Evolutionary conservation across 768 basidiomycete species (phyloP).

Genomic region (Lyophyllum atratum): DNA sequence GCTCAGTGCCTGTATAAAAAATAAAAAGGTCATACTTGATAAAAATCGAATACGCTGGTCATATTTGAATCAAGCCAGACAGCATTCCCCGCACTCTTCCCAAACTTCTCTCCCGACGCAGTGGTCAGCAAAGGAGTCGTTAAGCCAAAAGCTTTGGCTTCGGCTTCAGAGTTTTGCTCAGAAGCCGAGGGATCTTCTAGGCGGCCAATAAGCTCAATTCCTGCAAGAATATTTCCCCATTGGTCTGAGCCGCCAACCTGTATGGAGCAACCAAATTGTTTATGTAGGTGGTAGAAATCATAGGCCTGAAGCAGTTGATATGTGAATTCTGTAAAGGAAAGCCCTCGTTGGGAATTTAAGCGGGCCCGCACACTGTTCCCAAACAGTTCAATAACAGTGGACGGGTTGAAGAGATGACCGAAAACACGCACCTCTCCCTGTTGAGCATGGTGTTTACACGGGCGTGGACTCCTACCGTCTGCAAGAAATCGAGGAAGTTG

Average conservation of each 20-base stretch:
- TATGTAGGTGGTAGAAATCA: slow-evolving; percentile 83
- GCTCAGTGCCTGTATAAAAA: not conserved
- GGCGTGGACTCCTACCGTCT: slow-evolving; percentile 75
- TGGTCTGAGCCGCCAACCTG: slow-evolving; percentile 98
- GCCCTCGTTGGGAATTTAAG: slow-evolving; percentile 76
- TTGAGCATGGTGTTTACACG: slow-evolving; percentile 89
- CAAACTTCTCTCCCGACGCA: slow-evolving; percentile 90
- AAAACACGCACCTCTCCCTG: slow-evolving; percentile 72
- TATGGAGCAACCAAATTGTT: slow-evolving; percentile 67
- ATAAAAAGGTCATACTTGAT: slow-evolving; percentile 61
- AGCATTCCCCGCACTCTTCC: slow-evolving; percentile 96
- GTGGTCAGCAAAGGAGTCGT: slow-evolving; percentile 96
- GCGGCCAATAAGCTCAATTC: slow-evolving; percentile 85
- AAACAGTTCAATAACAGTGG: not conserved
- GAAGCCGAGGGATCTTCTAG: slow-evolving; percentile 24
- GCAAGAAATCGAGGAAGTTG: slow-evolving; percentile 81
- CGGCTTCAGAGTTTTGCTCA: slow-evolving; percentile 21
- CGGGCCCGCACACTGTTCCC: slow-evolving; percentile 75
- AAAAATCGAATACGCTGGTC: slow-evolving; percentile 92
- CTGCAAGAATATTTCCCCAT: slow-evolving; percentile 97
- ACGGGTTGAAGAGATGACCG: not conserved
- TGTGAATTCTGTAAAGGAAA: slow-evolving; percentile 98
- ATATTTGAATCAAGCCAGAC: slow-evolving; percentile 81
- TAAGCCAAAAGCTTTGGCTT: slow-evolving; percentile 65
- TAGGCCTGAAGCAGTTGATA: slow-evolving; percentile 98